Conservation (phyloP, 2,329 filamentous ascomycete species). For the Drechslera avenae region DNA sequence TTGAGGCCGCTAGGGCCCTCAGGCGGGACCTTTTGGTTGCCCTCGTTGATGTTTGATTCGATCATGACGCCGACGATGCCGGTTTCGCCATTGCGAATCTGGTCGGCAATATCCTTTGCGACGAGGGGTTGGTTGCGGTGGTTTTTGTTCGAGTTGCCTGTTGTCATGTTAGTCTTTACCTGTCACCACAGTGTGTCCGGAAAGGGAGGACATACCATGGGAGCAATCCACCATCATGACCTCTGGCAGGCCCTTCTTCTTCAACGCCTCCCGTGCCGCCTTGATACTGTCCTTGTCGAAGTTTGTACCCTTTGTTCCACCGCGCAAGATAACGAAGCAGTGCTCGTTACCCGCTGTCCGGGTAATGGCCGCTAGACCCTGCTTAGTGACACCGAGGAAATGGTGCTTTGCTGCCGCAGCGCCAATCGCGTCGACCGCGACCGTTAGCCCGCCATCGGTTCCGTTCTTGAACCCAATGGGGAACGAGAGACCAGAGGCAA, state of each 20-base stretch:
- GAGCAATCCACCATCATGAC: conserved; percentile 99
- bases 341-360: conserved; percentile 93
- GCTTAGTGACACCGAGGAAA: conserved; percentile 98
- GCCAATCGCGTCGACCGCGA: conserved; percentile 95
- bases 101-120: conserved; percentile 78
- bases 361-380: conserved; percentile 92
- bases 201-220: conserved; percentile 67
- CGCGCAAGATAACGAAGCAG: conserved; percentile 94
- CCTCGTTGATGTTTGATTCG: conserved; percentile 95
- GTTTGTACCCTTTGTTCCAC: conserved; percentile 90
- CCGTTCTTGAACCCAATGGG: conserved; percentile 99
- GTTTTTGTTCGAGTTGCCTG: conserved; percentile 95
- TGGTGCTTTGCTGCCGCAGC: conserved; percentile 81
- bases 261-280: conserved; percentile 75
- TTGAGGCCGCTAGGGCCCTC: conserved; percentile 80
- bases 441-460: conserved; percentile 86
- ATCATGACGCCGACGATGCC: conserved; percentile 98
- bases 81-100: conserved; percentile 84
- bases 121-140: conserved; percentile 97
- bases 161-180: background rate
- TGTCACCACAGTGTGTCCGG: background rate
- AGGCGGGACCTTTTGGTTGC: conserved; percentile 74
- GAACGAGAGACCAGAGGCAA: conserved; percentile 93
- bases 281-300: conserved; percentile 86
- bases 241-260: conserved; percentile 81